These are phyloP conservation scores for Ochromonas danica DNA, from an alignment of 108 stramenopile genomes.

Conservation along the genomic window DNA sequence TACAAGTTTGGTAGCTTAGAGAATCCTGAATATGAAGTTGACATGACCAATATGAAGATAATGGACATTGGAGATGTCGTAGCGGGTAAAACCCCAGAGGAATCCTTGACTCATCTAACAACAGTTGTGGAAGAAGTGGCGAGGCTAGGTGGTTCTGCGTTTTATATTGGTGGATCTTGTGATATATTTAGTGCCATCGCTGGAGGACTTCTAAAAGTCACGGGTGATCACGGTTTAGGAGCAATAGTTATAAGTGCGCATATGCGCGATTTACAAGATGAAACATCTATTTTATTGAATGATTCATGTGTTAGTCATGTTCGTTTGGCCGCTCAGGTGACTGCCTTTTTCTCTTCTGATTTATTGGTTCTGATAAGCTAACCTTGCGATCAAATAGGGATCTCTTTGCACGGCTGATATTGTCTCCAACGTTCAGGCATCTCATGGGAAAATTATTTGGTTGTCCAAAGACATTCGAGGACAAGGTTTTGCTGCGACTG, in stretches of 20 bases:
- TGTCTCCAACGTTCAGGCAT: neutral
- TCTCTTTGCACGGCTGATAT: neutral
- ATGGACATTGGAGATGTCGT: constrained; percentile 25
- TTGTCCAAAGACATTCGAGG: neutral
- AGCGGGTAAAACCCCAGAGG: neutral
- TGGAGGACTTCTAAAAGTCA: neutral
- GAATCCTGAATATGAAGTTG: constrained; percentile 10
- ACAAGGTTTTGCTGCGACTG: too few relatives aligned
- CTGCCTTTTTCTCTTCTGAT: neutral
- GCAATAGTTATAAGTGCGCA: neutral
- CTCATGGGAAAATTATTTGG: neutral
- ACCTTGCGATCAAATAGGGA: neutral
- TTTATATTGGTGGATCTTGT: constrained; percentile 7
- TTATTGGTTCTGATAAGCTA: neutral
- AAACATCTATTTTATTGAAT: neutral
- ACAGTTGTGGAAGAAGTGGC: neutral
- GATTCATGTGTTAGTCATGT: neutral
- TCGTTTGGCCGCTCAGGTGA: neutral
- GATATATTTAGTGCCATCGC: neutral
- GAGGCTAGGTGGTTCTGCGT: neutral
- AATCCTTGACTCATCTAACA: neutral
- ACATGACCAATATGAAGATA: neutral
- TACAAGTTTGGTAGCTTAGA: neutral
- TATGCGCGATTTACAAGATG: neutral
- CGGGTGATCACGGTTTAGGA: neutral